These are phyloP conservation scores for Eucalyptus camaldulensis DNA, from an alignment of 345 rosid genomes.

Conservation along the genomic window DNA sequence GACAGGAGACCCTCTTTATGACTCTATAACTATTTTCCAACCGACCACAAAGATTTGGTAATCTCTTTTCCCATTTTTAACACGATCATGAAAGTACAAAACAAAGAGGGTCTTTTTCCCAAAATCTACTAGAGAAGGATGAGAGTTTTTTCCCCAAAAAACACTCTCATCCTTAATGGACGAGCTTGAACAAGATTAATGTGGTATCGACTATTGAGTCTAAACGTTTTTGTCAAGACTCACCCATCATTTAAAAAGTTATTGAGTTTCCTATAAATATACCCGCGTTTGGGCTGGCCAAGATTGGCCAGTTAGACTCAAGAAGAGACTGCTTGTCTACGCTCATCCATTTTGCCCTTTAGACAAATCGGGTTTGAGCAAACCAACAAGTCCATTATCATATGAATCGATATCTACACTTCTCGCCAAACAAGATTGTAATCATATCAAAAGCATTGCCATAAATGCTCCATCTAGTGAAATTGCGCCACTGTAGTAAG, in stretches of 20 bases:
- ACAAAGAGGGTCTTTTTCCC: not conserved
- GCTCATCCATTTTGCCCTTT: not conserved
- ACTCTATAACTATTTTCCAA: not conserved
- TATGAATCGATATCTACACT: not conserved
- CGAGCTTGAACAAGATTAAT: not conserved
- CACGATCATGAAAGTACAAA: not conserved
- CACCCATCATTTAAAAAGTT: not conserved
- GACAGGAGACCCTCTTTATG: not conserved
- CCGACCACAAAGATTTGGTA: not conserved
- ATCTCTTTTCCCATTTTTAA: not conserved
- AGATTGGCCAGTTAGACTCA: not conserved
- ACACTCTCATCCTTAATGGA: not conserved
- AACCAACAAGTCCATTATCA: not conserved
- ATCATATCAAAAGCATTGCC: not conserved
- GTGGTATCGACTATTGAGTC: not conserved
- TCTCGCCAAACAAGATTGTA: not conserved
- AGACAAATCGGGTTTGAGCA: not conserved
- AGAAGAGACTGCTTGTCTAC: not conserved
- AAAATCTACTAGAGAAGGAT: not conserved
- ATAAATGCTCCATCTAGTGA: not conserved
- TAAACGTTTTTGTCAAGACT: not conserved
- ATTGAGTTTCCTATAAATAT: not conserved
- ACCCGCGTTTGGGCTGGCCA: not conserved
- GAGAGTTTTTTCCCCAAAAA: not conserved
- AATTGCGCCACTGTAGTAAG: not conserved